Percentiles rank a stretch among this genome's conserved stretches.
These are phyloP conservation scores for Leccinum truebloodii DNA, from an alignment of 768 basidiomycete species.

Conservation along the genomic window DNA sequence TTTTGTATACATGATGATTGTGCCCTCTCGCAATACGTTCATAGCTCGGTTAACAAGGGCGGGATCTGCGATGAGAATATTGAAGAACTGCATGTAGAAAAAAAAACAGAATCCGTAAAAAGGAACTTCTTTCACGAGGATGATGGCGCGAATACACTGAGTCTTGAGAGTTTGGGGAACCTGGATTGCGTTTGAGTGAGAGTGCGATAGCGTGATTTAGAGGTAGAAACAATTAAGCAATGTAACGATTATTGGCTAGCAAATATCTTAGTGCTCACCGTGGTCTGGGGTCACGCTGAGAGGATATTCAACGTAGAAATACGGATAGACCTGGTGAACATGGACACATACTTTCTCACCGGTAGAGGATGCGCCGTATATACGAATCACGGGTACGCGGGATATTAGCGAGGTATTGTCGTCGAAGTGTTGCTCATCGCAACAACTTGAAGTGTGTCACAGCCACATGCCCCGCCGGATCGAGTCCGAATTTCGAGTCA, in stretches of 20 bases:
- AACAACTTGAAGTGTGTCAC: too few relatives aligned
- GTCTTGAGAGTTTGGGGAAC: conserved; percentile 46
- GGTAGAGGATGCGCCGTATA: conserved; percentile 79
- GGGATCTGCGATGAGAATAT: conserved; percentile 78
- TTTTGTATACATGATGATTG: conserved; percentile 67
- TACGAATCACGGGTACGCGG: conserved; percentile 76
- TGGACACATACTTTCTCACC: conserved; percentile 84
- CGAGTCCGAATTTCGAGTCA: too few relatives aligned
- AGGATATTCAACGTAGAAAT: conserved; percentile 84
- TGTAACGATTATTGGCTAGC: conserved; percentile 56
- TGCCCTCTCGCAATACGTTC: conserved; percentile 79
- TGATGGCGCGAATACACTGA: conserved; percentile 67
- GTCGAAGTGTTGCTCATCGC: conserved; percentile 30
- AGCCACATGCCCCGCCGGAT: too few relatives aligned
- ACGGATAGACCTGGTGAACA: conserved; percentile 92
- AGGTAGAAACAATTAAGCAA: conserved; percentile 64
- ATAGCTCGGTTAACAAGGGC: conserved; percentile 63
- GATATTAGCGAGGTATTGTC: conserved; percentile 58
- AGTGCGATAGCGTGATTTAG: conserved; percentile 86
- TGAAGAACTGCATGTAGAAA: conserved; percentile 84
- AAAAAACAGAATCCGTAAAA: conserved; percentile 90
- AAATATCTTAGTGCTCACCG: conserved; percentile 45
- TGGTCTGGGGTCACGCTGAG: conserved; percentile 61
- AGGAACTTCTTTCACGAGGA: conserved; percentile 78
- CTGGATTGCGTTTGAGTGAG: conserved; percentile 73